Evolutionary conservation across 495 filamentous ascomycete species (phyloP).

Genomic region (Hypoxylon lenormandii): DNA sequence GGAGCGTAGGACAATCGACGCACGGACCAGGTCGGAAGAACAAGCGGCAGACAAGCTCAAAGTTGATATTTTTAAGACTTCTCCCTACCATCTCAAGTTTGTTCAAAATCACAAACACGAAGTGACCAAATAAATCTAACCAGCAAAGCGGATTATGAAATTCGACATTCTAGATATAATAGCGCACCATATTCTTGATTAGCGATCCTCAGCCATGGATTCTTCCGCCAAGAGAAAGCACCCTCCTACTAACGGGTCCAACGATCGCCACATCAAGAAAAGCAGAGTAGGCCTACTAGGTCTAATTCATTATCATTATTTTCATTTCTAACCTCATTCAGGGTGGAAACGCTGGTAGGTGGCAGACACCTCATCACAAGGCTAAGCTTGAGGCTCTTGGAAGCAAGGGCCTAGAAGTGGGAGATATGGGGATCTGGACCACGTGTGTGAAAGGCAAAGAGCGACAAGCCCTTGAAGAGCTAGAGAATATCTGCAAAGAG

Average conservation of each 20-base stretch:
- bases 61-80: slow-evolving; percentile 1
- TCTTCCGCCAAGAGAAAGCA: slow-evolving; percentile 44
- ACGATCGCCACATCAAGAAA: slow-evolving; percentile 42
- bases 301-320: neutral
- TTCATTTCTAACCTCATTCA: slow-evolving; percentile 35
- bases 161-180: too few species aligned
- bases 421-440: slow-evolving; percentile 87
- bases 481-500: slow-evolving; percentile 78
- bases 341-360: slow-evolving; percentile 65
- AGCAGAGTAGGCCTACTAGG: slow-evolving; percentile 51
- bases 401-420: slow-evolving; percentile 69
- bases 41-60: neutral
- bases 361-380: slow-evolving; percentile 67
- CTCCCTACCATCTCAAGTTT: neutral
- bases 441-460: slow-evolving; percentile 88
- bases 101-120: neutral
- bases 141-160: neutral
- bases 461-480: slow-evolving; percentile 77
- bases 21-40: slow-evolving; percentile 5
- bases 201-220: slow-evolving; percentile 28
- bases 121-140: neutral
- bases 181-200: neutral
- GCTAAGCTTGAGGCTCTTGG: slow-evolving; percentile 53
- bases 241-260: slow-evolving; percentile 17
- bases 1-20: neutral